phyloP scores from a whole-genome alignment of 345 rosid genomes.

The Eucalyptus erythrocorys region DNA sequence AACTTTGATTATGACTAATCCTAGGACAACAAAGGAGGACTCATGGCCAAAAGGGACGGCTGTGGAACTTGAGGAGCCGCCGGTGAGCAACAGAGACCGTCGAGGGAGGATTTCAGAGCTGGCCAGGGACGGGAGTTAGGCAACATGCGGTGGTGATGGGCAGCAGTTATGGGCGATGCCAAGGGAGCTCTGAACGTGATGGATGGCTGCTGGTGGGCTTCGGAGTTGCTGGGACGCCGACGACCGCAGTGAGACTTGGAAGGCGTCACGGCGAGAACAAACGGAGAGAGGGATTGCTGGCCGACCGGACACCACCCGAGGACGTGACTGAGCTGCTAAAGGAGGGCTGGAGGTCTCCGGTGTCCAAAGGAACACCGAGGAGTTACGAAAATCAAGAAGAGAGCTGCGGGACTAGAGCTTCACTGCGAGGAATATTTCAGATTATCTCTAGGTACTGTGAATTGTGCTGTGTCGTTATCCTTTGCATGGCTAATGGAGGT shows the following conservation, averaged over 20 bases:
- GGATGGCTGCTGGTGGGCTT: background rate
- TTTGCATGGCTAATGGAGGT: background rate
- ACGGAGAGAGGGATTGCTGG: background rate
- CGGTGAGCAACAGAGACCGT: background rate
- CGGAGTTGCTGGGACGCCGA: background rate
- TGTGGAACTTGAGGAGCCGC: background rate
- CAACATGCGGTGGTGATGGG: background rate
- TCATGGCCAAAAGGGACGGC: background rate
- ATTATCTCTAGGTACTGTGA: background rate
- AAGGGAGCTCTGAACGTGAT: background rate
- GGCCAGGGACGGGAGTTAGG: background rate
- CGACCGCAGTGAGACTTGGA: background rate
- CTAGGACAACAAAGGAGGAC: background rate
- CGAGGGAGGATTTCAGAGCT: background rate
- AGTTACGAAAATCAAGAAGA: no score
- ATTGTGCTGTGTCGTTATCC: background rate
- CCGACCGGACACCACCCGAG: background rate
- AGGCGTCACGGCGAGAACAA: background rate
- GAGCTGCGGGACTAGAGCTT: background rate
- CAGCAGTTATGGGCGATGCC: background rate
- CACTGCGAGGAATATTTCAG: background rate
- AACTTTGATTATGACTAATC: no score
- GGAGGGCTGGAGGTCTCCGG: background rate
- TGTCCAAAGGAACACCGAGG: background rate
- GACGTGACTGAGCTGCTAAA: background rate